phyloP scores from a whole-genome alignment of 2,329 filamentous ascomycete species.

The Exophiala phaeomuriformis region DNA sequence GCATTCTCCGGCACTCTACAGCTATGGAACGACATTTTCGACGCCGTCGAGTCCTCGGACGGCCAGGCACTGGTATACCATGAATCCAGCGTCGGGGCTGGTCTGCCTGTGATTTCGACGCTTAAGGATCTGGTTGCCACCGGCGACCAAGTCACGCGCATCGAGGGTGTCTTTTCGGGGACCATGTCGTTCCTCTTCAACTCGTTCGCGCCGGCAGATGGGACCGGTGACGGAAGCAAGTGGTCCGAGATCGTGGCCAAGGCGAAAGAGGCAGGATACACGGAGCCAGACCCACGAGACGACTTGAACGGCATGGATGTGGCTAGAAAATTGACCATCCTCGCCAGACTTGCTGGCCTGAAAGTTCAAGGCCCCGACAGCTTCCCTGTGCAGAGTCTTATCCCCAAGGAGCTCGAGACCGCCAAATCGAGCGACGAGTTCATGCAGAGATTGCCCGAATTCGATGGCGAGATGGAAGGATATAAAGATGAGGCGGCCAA shows the following conservation, averaged over 20 bases:
- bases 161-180: slow-evolving; percentile 95
- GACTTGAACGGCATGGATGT: slow-evolving; percentile 84
- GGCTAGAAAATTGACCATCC: slow-evolving; percentile 90
- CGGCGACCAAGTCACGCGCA: slow-evolving; percentile 81
- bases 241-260: slow-evolving; percentile 90
- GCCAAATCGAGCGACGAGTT: slow-evolving; percentile 76
- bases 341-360: slow-evolving; percentile 77
- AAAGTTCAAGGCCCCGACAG: slow-evolving; percentile 73
- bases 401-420: slow-evolving; percentile 76
- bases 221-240: slow-evolving; percentile 55
- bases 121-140: slow-evolving; percentile 91
- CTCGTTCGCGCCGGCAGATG: slow-evolving; percentile 77
- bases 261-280: slow-evolving; percentile 89
- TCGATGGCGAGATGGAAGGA: slow-evolving; percentile 83
- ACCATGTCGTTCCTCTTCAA: slow-evolving; percentile 99
- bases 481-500: slow-evolving; percentile 77
- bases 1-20: slow-evolving; percentile 76
- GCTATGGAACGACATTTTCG: slow-evolving; percentile 84
- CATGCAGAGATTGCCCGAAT: slow-evolving; percentile 68
- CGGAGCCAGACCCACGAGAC: slow-evolving; percentile 78
- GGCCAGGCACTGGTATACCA: slow-evolving; percentile 75
- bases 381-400: slow-evolving; percentile 90
- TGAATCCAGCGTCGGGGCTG: slow-evolving; percentile 89
- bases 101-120: slow-evolving; percentile 86
- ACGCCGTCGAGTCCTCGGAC: slow-evolving; percentile 49